Base-by-base conservation (phyloP, 495 filamentous ascomycete genomes). In the Penicillium subrubescens region DNA sequence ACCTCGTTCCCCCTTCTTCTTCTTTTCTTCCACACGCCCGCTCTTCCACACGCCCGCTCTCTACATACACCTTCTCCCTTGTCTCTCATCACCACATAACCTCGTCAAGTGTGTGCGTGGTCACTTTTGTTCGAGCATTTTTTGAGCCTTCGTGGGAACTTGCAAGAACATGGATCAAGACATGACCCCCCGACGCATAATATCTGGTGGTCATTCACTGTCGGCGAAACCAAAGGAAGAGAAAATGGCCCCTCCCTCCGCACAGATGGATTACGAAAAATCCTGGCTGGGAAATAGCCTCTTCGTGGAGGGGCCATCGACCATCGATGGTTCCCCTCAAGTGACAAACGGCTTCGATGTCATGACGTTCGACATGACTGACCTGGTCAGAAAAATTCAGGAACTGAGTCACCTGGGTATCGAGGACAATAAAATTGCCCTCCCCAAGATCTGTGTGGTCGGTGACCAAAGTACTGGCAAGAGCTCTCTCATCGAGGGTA, bases 381-480 rank as follows among this genome's bases (percentile, higher is more conserved):
- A 60, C 2, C 64, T 85, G 5, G 77, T 85, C 0, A 77, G 71
- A n/a, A 78, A 74, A n/a, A 79, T 85, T 0, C 80, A 82, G 59
- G 74, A 77, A 19, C 67, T 85, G 0, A 73, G 79, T 10, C 75
- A 82, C 37, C 67, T 85, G 2, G 83, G 83, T 0, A 82, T 85
- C 8, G 83, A 85, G 31, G 77, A 83, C 46, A 83, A 82, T 29
- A 82, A 87, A 0, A 86, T 89, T 0, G 82, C 82, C 3, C 76
- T 95, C 0, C 92, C 92, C 0, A 91, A 91, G 64, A 83, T 95
- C 17, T 90, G 91, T 14, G 85, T 93, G 0, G 86, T 94, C 1
- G 92, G 92, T 1, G 92, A 95, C 60, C 92, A 96, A 64, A 88
- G 84, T 3, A 87, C 92, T 0, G 92, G 92, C 0, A 96, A 96